Evolutionary conservation across 768 basidiomycete genomes (phyloP), one percentile per base, ranked within the genome.

Genomic region (Cubamyces lactineus): DNA sequence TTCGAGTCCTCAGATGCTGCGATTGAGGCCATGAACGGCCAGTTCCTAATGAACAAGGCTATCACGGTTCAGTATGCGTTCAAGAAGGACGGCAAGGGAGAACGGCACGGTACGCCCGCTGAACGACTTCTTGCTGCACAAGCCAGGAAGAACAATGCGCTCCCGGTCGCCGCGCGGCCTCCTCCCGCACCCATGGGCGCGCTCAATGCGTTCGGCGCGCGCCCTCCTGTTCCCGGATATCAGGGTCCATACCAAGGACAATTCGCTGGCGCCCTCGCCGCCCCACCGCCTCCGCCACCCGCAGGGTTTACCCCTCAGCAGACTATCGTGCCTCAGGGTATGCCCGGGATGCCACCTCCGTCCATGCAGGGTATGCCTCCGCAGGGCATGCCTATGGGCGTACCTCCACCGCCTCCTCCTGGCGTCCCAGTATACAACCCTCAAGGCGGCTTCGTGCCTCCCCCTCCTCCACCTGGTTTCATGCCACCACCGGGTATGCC

Each of bases 21-120:
- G 17, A 84, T 96, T 59, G 97, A 98, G 74, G 86, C 93, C 11
- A 98, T 98, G 96, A 96, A 98, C 68, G 87, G 88, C 41, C 96
- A 98, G 71, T 98, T 94, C 84, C 82, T 98, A 49, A 96, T 96
- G 90, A 98, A 98, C 82, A 98, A 98, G 78, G 91, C 95, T 56
- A 93, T 99, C 71, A 87, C 90, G 17, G 95, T 97, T 12, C 95
- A 98, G 73, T 99, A 97, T 73, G 96, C 97, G 2, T 98, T 98
- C 84, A 98, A 99, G 79, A 98, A 98, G 78, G 97, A 98, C 71
- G 95, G 94, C 46, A 96, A 98, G 72, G 96, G 96, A 59, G 97
- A 99, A 75, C 86, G 97, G 5, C 97, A 98, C 70, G 97, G 97
- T 28, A 97, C 96, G 12, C 82, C 91, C 16, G 96, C 97, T n/a